A percentile compares a stretch with the other conserved stretches of the same genome.
These are phyloP conservation scores for Zea mays DNA, from an alignment of 176 grass and related monocot species.

Conservation along the genomic window DNA sequence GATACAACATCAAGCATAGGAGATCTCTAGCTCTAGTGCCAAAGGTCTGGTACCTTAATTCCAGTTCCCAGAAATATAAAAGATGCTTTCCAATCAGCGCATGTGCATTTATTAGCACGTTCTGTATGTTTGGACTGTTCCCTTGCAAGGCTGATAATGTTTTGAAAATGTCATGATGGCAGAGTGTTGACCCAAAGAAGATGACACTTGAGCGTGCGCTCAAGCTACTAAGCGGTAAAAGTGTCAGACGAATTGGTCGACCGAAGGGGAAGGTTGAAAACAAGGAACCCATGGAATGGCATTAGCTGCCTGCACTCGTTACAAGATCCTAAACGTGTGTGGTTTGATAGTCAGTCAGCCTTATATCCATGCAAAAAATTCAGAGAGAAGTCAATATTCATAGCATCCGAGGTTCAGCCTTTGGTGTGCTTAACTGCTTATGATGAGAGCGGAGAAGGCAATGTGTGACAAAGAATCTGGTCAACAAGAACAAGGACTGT, in stretches of 20 bases:
- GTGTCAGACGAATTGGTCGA: conserved; percentile 69
- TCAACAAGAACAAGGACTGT: no score
- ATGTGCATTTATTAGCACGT: no score
- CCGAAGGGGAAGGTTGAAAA: conserved; percentile 49
- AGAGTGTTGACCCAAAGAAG: conserved; percentile 54
- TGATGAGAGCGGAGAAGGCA: neutral
- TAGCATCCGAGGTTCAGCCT: neutral
- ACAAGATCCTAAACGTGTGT: no score
- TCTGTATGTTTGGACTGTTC: conserved; percentile 25
- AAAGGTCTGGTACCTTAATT: conserved; percentile 61
- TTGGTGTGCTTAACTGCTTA: neutral
- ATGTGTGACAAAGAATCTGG: neutral
- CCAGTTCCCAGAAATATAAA: neutral
- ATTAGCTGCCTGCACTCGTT: no score
- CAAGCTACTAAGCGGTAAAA: conserved; percentile 71
- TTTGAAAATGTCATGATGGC: conserved; percentile 43
- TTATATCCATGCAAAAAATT: no score
- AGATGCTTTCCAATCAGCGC: neutral
- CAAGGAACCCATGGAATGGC: conserved; percentile 47
- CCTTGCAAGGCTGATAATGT: conserved; percentile 31
- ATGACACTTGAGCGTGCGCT: conserved; percentile 64
- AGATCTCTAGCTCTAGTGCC: conserved; percentile 59
- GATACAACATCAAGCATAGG: conserved; percentile 72
- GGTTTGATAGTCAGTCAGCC: no score
- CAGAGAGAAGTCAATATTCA: conserved; percentile 1